Evolutionary conservation across 805 yeast species (phyloP).

Genomic region (Zygosaccharomyces bailii): DNA sequence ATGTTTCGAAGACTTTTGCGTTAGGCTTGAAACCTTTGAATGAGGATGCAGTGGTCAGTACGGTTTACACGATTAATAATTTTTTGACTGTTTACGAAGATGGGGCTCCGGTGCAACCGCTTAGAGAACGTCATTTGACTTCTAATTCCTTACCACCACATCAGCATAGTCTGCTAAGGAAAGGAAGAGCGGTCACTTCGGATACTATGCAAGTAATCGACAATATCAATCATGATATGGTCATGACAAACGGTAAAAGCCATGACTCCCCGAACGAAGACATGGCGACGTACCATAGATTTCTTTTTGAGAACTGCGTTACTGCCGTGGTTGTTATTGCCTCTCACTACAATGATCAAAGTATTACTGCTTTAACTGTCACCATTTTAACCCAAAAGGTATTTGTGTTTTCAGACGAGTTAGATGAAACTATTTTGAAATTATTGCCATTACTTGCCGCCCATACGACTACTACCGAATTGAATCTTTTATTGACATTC

Average conservation of each 20-base stretch:
- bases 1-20: constrained; percentile 58
- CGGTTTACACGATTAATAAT: constrained; percentile 80
- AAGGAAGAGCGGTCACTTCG: constrained; percentile 18
- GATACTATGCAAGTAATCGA: constrained; percentile 20
- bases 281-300: constrained; percentile 19
- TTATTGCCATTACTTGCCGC: constrained; percentile 65
- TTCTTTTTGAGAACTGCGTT: constrained; percentile 61
- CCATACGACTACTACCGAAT: constrained; percentile 60
- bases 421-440: constrained; percentile 53
- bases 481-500: constrained; percentile 56
- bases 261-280: constrained; percentile 13
- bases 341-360: constrained; percentile 60
- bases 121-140: constrained; percentile 37
- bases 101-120: constrained; percentile 36
- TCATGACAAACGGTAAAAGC: constrained; percentile 11
- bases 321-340: constrained; percentile 66
- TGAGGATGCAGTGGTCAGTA: constrained; percentile 78
- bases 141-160: constrained; percentile 17
- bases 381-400: constrained; percentile 81
- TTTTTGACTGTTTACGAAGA: constrained; percentile 55
- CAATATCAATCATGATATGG: constrained; percentile 9
- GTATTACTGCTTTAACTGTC: constrained; percentile 72
- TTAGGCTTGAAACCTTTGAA: constrained; percentile 63
- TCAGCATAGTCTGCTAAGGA: constrained; percentile 3
- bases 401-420: constrained; percentile 44